phyloP scores from a whole-genome alignment of 345 rosid species.

The Salix exigua region DNA sequence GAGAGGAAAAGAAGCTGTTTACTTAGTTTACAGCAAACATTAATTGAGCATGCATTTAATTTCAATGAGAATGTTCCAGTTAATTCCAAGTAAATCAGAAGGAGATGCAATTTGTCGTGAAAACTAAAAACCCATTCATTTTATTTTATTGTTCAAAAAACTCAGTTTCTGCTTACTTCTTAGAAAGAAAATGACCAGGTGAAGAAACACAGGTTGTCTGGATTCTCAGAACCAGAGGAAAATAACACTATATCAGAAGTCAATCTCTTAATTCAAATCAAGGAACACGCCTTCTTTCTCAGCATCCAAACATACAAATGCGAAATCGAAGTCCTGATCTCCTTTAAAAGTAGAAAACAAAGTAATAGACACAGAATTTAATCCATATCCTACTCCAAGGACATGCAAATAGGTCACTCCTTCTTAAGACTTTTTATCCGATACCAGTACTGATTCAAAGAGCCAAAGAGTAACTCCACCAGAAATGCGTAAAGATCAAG shows the following conservation, averaged over 20 bases:
- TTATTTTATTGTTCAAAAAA: not conserved
- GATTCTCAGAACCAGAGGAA: not conserved
- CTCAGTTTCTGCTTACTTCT: not conserved
- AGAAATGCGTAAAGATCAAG: not conserved
- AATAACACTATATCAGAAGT: not conserved
- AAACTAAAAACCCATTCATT: too few relatives aligned
- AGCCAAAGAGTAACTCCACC: too few relatives aligned
- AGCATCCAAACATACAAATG: not conserved
- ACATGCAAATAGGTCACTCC: not conserved
- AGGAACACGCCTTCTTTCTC: not conserved
- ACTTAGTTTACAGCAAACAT: not conserved
- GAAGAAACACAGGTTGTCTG: not conserved
- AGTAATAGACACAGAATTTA: too few relatives aligned
- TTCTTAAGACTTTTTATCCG: not conserved
- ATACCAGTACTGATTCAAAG: not conserved
- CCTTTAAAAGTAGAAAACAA: not conserved
- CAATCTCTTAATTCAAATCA: too few relatives aligned
- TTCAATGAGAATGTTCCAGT: not conserved
- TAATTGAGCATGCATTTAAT: not conserved
- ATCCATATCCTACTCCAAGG: not conserved
- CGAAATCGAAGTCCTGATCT: not conserved
- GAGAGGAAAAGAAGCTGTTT: too few relatives aligned
- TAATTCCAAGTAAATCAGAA: not conserved
- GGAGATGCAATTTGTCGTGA: not conserved
- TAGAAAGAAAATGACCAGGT: not conserved